Base-by-base conservation (phyloP, 306 rosid genomes). In the Cucurbita maxima region DNA sequence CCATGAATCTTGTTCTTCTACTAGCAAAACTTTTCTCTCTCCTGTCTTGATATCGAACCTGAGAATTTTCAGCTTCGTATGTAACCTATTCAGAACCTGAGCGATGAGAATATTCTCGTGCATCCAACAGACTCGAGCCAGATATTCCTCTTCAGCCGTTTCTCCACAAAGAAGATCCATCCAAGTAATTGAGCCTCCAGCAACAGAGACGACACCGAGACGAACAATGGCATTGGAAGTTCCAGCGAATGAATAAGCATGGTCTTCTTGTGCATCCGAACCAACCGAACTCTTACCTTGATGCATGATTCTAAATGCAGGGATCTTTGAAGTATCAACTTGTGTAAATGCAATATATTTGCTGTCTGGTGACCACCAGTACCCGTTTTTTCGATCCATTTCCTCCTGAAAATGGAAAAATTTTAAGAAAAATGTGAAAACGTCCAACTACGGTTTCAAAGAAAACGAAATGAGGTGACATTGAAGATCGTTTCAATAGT, bases 291-390 rank as follows among this genome's bases (percentile, higher is more conserved):
- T 87, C 81, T 88, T 87, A 73, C 99, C 99, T 81, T 89, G 95
- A 81, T 89, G 99, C 96, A 88, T 89, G 77, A 94, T 94, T 82
- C 96, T 85, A 78, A 86, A 94, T 62, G 84, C 91, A n/a, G 97
- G 97, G 67, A 91, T 84, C 63, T 88, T 96, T 48, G 97, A 89
- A 74, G 83, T 85, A 86, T 94, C 96, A 67, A 91, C 97, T 86
- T 91, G 87, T n/a, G 97, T 89, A 79, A 94, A 94, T 6, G 96
- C 99, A 76, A 94, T 86, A 76, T 77, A 91, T 83, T 85, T 88
- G 80, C 99, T 75, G 78, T 94, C 96, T 60, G 84, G 86, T 25
- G 99, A 94, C 99, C 99, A 94, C 97, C 99, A 94, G 81, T 91
- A 91, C 60, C 99, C 97, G 74, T 79, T 84, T 82, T 91, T 94